Evolutionary conservation across 169 alveolate genomes (phyloP).

Genomic region (Eimeria tenella): DNA sequence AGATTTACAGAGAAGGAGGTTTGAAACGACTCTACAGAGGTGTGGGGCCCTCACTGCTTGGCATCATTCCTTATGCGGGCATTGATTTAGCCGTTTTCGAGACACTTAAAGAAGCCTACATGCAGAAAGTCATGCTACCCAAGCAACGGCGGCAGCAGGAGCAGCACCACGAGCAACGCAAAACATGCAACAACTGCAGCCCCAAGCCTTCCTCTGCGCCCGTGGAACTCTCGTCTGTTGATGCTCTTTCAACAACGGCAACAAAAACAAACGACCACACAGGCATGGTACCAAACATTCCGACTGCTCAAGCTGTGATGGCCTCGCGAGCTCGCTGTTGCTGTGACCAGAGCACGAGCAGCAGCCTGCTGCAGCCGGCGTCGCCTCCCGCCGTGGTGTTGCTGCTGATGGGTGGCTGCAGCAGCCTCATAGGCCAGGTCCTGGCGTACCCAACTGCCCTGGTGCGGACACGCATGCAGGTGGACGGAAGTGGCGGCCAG

Average conservation of each 20-base stretch:
- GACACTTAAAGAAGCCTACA: constrained; percentile 74
- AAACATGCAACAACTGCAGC: constrained; percentile 49
- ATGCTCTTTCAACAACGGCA: background rate
- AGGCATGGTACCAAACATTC: background rate
- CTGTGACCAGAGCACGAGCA: constrained; percentile 61
- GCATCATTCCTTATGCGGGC: constrained; percentile 83
- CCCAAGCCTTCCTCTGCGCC: constrained; percentile 1
- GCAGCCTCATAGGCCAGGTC: constrained; percentile 80
- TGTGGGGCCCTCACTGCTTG: constrained; percentile 79
- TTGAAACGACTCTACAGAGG: constrained; percentile 78
- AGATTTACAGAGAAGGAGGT: constrained; percentile 75
- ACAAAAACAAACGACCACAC: background rate
- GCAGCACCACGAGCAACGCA: constrained; percentile 46
- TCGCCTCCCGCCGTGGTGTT: constrained; percentile 51
- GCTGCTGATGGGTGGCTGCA: constrained; percentile 75
- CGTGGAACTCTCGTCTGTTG: background rate
- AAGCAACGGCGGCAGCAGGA: constrained; percentile 34
- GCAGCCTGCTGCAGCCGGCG: constrained; percentile 41
- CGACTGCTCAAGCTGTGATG: background rate
- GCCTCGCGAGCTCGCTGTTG: constrained; percentile 49
- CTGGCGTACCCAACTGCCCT: constrained; percentile 80
- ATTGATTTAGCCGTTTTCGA: constrained; percentile 81
- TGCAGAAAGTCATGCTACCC: constrained; percentile 13
- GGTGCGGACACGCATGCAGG: constrained; percentile 82
- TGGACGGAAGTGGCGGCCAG: constrained; percentile 80